A percentile compares a stretch with the other conserved stretches of the same genome.
Evolutionary conservation across 2,329 filamentous ascomycete species (phyloP).

Genomic region (Trichoderma arundinaceum): DNA sequence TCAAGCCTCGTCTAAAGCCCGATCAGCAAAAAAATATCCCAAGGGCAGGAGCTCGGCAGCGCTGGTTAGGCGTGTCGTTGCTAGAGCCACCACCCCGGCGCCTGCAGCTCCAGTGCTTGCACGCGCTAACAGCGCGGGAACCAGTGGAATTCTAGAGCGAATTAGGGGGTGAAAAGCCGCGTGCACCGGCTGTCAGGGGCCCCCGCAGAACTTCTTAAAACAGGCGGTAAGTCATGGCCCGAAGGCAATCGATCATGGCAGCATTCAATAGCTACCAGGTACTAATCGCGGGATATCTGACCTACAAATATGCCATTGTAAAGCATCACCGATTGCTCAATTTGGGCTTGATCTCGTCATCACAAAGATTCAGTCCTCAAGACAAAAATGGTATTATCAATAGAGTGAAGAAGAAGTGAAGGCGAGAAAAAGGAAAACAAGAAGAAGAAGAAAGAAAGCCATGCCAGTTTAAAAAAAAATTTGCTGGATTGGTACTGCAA

Average conservation of each 20-base stretch:
- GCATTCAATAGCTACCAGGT: background rate
- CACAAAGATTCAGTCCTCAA: background rate
- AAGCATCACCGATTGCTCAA: background rate
- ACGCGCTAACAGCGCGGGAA: constrained; percentile 22
- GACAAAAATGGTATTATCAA: constrained; percentile 3
- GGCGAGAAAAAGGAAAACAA: background rate
- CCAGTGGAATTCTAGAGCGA: constrained; percentile 24
- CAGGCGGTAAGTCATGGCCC: constrained; percentile 20
- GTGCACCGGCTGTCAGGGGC: constrained; percentile 12
- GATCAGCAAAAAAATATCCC: constrained; percentile 7
- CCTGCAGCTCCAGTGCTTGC: constrained; percentile 27
- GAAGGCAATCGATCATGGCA: background rate
- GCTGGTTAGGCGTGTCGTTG: constrained; percentile 14
- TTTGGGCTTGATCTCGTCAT: background rate
- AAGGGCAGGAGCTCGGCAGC: constrained; percentile 9
- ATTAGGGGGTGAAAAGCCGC: constrained; percentile 15
- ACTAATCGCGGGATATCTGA: too few species aligned
- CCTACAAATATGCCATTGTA: too few species aligned
- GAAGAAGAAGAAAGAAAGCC: background rate
- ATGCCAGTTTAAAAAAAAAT: constrained; percentile 13
- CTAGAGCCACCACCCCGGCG: constrained; percentile 17
- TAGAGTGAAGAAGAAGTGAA: background rate
- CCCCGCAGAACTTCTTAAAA: constrained; percentile 17
- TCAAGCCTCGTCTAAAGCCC: constrained; percentile 23
- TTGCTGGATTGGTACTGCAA: constrained; percentile 23